These are phyloP conservation scores for Boechera divaricarpa DNA, from an alignment of 345 rosid genomes.

Conservation along the genomic window DNA sequence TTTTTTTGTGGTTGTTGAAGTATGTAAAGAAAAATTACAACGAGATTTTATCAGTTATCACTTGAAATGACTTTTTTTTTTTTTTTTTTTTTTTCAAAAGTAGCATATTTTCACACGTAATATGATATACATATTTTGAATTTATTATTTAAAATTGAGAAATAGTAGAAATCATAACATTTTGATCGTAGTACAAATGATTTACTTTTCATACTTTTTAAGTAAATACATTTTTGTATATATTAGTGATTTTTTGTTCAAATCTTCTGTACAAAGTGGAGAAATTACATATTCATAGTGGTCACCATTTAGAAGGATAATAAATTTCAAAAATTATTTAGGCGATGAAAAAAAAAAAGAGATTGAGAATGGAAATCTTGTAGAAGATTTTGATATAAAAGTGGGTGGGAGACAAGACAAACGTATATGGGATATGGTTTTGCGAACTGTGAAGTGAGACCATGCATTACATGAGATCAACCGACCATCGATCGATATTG, in stretches of 20 bases:
- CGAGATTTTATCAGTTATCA: background rate
- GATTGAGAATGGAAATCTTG: background rate
- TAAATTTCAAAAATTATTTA: background rate
- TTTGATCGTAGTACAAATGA: background rate
- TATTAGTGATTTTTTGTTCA: background rate
- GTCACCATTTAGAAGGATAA: background rate
- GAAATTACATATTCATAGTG: background rate
- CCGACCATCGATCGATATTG: conserved; percentile 39
- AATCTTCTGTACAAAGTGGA: background rate
- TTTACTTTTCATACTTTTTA: background rate
- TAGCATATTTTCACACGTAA: background rate
- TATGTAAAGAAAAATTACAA: no score
- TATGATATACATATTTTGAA: no score
- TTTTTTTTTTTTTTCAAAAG: background rate
- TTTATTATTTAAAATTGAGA: background rate
- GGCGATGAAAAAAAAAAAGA: background rate
- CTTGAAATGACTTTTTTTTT: background rate
- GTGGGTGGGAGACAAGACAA: conserved; percentile 43
- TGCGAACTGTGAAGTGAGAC: conserved; percentile 45
- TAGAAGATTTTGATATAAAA: conserved; percentile 17
- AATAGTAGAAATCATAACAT: background rate
- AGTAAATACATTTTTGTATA: background rate
- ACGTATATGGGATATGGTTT: conserved; percentile 26
- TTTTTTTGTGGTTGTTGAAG: no score
- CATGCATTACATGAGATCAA: conserved; percentile 21